Conservation (phyloP, 2,329 filamentous ascomycete species). For the Sclerotinia sclerotiorum region DNA sequence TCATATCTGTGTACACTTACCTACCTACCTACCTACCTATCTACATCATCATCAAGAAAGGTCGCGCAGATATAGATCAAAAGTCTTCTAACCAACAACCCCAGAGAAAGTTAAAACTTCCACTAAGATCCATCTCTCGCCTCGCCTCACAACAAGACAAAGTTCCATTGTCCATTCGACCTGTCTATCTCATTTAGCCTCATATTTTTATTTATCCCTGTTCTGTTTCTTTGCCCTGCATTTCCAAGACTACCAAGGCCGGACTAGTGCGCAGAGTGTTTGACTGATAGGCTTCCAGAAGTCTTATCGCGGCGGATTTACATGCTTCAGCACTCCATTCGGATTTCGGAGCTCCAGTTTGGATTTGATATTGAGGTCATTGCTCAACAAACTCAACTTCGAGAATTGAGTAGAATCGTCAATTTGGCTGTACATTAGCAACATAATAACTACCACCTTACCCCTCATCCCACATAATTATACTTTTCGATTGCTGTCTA, state of each 20-base stretch:
- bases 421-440: background rate
- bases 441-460: background rate
- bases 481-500: background rate
- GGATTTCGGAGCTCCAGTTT: background rate
- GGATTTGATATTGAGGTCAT: conserved; percentile 9
- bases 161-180: background rate
- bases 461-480: background rate
- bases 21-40: too few species aligned
- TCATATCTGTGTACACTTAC: too few species aligned
- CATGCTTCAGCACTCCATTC: background rate
- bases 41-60: background rate
- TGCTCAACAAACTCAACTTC: background rate
- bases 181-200: background rate
- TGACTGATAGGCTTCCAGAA: conserved; percentile 14
- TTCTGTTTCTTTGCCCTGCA: background rate
- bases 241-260: conserved; percentile 18
- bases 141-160: background rate
- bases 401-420: background rate
- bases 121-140: background rate
- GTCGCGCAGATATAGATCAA: background rate
- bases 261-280: conserved; percentile 2
- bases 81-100: background rate
- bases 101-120: too few species aligned
- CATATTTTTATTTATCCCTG: conserved; percentile 13
- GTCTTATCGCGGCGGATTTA: conserved; percentile 1